phyloP scores from a whole-genome alignment of 257 asterid species.

The Scutellaria galericulata region DNA sequence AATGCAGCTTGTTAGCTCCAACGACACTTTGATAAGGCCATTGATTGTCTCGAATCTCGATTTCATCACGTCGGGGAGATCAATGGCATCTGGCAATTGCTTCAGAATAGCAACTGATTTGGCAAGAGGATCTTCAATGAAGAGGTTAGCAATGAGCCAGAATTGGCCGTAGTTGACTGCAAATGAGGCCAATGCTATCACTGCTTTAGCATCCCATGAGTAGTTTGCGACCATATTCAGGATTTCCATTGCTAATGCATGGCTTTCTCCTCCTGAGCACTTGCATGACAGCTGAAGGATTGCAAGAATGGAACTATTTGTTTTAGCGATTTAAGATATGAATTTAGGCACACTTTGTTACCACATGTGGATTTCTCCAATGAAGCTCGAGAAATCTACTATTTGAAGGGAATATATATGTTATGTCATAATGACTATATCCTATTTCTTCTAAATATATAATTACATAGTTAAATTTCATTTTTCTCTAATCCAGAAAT shows the following conservation, averaged over 20 bases:
- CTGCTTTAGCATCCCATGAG: conserved; percentile 79
- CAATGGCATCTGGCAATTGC: conserved; percentile 63
- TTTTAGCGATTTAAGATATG: too few species aligned
- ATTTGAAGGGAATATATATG: too few species aligned
- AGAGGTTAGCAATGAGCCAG: conserved; percentile 69
- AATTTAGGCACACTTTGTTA: too few species aligned
- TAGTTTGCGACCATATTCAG: conserved; percentile 62
- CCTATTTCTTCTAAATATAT: too few species aligned
- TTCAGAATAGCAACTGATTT: conserved; percentile 62
- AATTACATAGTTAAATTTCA: too few species aligned
- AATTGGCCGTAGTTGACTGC: conserved; percentile 71
- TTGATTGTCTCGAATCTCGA: conserved; percentile 64
- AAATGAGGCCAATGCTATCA: conserved; percentile 62
- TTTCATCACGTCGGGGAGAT: conserved; percentile 46
- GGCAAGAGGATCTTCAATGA: conserved; percentile 64
- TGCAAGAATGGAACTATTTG: not conserved
- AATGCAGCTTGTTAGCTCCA: conserved; percentile 65
- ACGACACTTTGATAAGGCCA: conserved; percentile 54
- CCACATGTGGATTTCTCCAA: too few species aligned
- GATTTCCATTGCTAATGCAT: conserved; percentile 57
- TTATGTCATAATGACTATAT: too few species aligned
- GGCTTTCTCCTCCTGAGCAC: conserved; percentile 65
- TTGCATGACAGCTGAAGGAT: conserved; percentile 64
- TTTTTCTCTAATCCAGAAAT: too few species aligned
- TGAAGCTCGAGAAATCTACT: too few species aligned